Percentiles rank a stretch among this genome's conserved stretches.
phyloP scores from a whole-genome alignment of 2,329 filamentous ascomycete genomes.

The Aspergillus tubingensis region DNA sequence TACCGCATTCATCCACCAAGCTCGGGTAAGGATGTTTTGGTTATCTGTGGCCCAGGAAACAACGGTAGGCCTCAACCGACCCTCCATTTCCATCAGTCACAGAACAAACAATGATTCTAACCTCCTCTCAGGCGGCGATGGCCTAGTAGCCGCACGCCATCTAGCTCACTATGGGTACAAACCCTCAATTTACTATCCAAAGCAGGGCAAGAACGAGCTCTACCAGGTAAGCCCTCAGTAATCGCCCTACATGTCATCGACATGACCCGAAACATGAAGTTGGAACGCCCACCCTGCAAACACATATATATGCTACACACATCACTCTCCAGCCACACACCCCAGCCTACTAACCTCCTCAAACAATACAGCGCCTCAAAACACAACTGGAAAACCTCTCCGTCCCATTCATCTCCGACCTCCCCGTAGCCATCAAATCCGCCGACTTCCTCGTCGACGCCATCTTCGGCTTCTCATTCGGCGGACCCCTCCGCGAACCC shows the following conservation, averaged over 20 bases:
- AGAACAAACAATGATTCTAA: neutral
- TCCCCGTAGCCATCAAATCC: slow-evolving; percentile 63
- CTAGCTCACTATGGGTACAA: slow-evolving; percentile 88
- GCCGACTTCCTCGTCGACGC: slow-evolving; percentile 87
- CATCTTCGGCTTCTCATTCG: slow-evolving; percentile 95
- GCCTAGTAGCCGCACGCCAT: slow-evolving; percentile 90
- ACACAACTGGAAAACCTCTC: slow-evolving; percentile 82
- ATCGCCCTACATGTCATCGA: neutral
- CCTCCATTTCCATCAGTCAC: neutral
- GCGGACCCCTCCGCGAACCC: slow-evolving; percentile 86
- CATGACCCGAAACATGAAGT: neutral
- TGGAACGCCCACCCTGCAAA: too few species aligned
- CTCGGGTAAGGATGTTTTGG: slow-evolving; percentile 71
- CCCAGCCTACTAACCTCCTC: neutral
- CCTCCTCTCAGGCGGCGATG: slow-evolving; percentile 73
- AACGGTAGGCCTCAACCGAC: slow-evolving; percentile 48
- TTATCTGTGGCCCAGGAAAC: slow-evolving; percentile 86
- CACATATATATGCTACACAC: neutral
- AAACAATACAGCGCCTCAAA: slow-evolving; percentile 64
- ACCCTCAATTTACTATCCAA: slow-evolving; percentile 89
- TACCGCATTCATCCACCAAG: slow-evolving; percentile 78
- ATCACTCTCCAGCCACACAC: neutral
- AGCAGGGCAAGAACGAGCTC: slow-evolving; percentile 84
- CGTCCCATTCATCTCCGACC: slow-evolving; percentile 73
- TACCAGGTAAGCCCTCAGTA: slow-evolving; percentile 64